Evolutionary conservation across 2,329 filamentous ascomycete genomes (phyloP).

Genomic region (Cryphonectria nitschkei): DNA sequence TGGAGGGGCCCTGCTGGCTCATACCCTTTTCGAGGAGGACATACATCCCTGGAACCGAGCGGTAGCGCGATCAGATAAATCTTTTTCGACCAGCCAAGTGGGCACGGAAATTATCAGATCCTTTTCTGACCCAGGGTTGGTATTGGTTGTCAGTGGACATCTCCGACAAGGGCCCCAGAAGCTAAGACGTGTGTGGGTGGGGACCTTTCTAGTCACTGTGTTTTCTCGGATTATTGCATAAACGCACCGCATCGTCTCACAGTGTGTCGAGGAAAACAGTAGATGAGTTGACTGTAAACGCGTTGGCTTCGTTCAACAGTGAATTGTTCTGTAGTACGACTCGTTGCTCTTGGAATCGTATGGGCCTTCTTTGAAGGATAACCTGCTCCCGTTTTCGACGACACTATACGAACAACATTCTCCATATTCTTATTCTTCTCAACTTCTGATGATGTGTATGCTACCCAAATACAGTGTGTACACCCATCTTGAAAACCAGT

Average conservation of each 20-base stretch:
- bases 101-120: conserved; percentile 3
- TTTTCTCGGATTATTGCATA: not conserved
- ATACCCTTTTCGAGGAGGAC: not conserved
- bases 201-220: not conserved
- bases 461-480: too few species aligned
- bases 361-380: not conserved
- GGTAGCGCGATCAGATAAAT: conserved; percentile 3
- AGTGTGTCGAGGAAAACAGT: not conserved
- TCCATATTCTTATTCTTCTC: too few species aligned
- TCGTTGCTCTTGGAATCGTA: too few species aligned
- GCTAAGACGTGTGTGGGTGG: not conserved
- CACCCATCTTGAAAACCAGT: too few species aligned
- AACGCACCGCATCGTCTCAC: not conserved
- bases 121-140: not conserved
- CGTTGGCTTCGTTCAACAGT: too few species aligned
- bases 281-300: too few species aligned
- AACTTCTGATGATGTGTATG: too few species aligned
- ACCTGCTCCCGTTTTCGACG: too few species aligned
- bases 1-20: not conserved
- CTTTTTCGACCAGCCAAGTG: not conserved
- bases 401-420: too few species aligned
- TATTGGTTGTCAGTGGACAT: not conserved
- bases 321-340: too few species aligned
- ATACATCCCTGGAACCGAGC: not conserved
- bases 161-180: not conserved